Conservation (phyloP, 495 filamentous ascomycete genomes). For the Talaromyces nanjingensis region DNA sequence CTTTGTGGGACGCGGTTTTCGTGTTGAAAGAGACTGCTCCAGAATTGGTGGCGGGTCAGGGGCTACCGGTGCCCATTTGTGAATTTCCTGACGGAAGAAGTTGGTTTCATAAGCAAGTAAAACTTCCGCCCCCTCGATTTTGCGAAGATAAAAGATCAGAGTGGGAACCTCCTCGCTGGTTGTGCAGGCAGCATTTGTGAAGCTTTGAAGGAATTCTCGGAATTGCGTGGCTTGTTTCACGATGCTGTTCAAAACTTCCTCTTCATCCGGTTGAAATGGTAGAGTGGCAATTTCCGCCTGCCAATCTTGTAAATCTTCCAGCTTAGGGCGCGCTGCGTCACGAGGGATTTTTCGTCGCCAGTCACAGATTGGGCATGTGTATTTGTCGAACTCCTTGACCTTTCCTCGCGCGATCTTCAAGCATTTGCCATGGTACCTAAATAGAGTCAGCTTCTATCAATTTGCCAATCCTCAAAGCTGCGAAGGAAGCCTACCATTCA, state of each 20-base stretch:
- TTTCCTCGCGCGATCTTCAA: constrained; percentile 97
- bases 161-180: constrained; percentile 81
- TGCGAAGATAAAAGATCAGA: constrained; percentile 95
- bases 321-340: constrained; percentile 92
- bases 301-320: constrained; percentile 87
- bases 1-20: constrained; percentile 95
- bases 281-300: constrained; percentile 73
- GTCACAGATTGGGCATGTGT: constrained; percentile 97
- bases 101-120: constrained; percentile 90
- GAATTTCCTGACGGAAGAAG: constrained; percentile 92
- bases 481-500: constrained; percentile 65
- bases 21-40: constrained; percentile 81
- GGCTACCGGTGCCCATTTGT: constrained; percentile 93
- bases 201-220: constrained; percentile 69
- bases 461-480: neutral
- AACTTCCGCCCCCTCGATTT: constrained; percentile 97
- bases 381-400: constrained; percentile 96
- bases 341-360: constrained; percentile 96
- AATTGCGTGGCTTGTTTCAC: constrained; percentile 79
- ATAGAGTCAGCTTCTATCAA: constrained; percentile 13
- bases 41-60: constrained; percentile 74
- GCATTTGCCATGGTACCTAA: constrained; percentile 97
- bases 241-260: constrained; percentile 75
- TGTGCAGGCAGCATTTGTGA: constrained; percentile 72
- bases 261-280: constrained; percentile 95